A percentile compares a stretch with the other conserved stretches of the same genome.
Conservation (phyloP, 2,329 filamentous ascomycete species). For the Aspergillus sp. region DNA sequence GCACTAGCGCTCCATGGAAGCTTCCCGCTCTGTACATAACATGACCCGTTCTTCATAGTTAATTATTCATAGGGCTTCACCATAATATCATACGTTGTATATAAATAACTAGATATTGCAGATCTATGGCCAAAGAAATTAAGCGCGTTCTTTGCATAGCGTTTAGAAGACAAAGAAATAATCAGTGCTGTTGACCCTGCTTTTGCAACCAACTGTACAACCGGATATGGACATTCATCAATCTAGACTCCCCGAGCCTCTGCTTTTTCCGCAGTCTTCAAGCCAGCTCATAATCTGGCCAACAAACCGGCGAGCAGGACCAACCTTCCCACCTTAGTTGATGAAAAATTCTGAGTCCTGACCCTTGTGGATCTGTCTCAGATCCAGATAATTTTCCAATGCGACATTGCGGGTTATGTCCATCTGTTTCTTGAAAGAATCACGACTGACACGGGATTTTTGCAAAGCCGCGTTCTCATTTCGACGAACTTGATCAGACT, state of each 20-base stretch:
- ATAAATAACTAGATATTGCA: no score
- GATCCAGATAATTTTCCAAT: background rate
- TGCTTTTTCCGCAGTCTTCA: background rate
- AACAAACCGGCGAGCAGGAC: constrained; percentile 1
- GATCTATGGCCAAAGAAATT: no score
- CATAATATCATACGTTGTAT: no score
- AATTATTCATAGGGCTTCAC: no score
- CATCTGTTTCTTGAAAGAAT: constrained; percentile 13
- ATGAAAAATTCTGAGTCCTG: constrained; percentile 13
- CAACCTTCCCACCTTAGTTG: constrained; percentile 14
- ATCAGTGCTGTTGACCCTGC: no score
- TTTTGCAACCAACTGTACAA: no score
- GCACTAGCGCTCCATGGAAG: no score
- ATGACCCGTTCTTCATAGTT: no score
- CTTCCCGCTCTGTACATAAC: no score
- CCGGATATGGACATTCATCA: background rate
- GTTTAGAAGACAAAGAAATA: no score
- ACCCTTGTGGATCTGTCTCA: background rate
- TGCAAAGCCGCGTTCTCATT: constrained; percentile 15
- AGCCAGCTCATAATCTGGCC: background rate
- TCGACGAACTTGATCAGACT: constrained; percentile 13
- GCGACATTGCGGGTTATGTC: constrained; percentile 14
- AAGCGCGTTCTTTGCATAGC: no score
- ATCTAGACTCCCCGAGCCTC: background rate
- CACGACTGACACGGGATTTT: constrained; percentile 9